Evolutionary conservation across 2,329 filamentous ascomycete species (phyloP), one percentile per base, ranked within the genome.

Genomic region (Biscogniauxia marginata): DNA sequence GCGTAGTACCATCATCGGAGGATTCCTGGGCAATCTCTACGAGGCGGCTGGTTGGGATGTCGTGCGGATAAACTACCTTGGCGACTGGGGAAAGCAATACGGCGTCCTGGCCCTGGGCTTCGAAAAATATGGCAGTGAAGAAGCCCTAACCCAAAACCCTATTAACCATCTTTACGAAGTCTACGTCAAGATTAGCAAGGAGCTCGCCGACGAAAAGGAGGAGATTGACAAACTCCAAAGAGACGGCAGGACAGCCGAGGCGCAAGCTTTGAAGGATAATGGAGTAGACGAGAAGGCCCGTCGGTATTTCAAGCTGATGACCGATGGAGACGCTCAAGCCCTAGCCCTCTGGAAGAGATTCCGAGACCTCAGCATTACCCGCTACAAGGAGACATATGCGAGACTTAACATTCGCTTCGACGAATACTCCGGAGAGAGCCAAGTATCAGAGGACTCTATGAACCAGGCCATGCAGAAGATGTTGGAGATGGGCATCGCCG

Each of bases 11-110:
- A 90, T 92, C 61, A 88, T 91, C 55, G 88, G 89, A 46, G 86
- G 86, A 24, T 90, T 89, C 70, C 74, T 91, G 19, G 78, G 85
- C 20, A 90, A 90, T 65, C 70, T 91, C 2, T 89, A 91, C 68
- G 78, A 86, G 65, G 78, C 73, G 18, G 83, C 84, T 50, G 89
- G 88, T 19, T 91, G 87, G 85, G 83, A 91, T 34, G 87, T 90
- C 0, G 72, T 84, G 46, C 79, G 84, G 21, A 81, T 91, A 76
- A 91, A 91, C 73, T 92, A 91, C 67, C 79, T 91, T 0, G 89
- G 89, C 34, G 89, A 92, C 69, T 92, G 89, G 89, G 89, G 89
- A 21, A 89, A 88, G 72, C 87, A 89, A 67, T 89, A 82, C 49
- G 81, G 81, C 57, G 79, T 91, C 7, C 74, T 91, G 45, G 86